Percentiles rank a stretch among this genome's conserved stretches.
phyloP scores from a whole-genome alignment of 2,329 filamentous ascomycete species.

The Botryotinia calthae region DNA sequence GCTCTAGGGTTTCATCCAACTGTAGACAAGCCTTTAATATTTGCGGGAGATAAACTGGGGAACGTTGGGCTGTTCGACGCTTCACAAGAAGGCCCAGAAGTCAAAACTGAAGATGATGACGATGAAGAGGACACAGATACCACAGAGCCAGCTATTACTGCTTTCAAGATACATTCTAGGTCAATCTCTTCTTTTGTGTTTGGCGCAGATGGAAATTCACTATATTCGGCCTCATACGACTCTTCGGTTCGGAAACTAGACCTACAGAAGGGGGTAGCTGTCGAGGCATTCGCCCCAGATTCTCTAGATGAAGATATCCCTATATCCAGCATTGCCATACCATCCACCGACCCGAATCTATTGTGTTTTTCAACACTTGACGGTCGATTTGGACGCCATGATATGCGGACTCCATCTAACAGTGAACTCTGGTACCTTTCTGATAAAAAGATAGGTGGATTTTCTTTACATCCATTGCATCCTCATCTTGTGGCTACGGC shows the following conservation, averaged over 20 bases:
- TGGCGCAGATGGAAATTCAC: constrained; percentile 66
- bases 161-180: constrained; percentile 83
- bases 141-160: constrained; percentile 76
- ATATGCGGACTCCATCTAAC: constrained; percentile 61
- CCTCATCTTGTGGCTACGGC: constrained; percentile 86
- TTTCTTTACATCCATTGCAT: constrained; percentile 75
- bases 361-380: constrained; percentile 86
- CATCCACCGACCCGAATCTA: constrained; percentile 64
- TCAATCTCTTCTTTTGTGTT: constrained; percentile 87
- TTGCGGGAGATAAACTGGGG: constrained; percentile 92
- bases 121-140: constrained; percentile 64
- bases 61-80: constrained; percentile 89
- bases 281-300: constrained; percentile 75
- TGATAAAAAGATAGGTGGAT: constrained; percentile 95
- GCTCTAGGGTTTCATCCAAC: constrained; percentile 86
- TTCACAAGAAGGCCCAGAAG: constrained; percentile 60
- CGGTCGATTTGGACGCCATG: constrained; percentile 77
- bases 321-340: constrained; percentile 81
- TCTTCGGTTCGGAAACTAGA: constrained; percentile 87
- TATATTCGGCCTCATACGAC: constrained; percentile 90
- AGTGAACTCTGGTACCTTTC: constrained; percentile 71
- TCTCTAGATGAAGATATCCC: constrained; percentile 70
- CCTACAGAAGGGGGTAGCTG: constrained; percentile 72
- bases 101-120: constrained; percentile 59
- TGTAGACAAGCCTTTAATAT: constrained; percentile 79